Conservation (phyloP, 768 basidiomycete genomes). For the Paxillus ammoniavirescens region DNA sequence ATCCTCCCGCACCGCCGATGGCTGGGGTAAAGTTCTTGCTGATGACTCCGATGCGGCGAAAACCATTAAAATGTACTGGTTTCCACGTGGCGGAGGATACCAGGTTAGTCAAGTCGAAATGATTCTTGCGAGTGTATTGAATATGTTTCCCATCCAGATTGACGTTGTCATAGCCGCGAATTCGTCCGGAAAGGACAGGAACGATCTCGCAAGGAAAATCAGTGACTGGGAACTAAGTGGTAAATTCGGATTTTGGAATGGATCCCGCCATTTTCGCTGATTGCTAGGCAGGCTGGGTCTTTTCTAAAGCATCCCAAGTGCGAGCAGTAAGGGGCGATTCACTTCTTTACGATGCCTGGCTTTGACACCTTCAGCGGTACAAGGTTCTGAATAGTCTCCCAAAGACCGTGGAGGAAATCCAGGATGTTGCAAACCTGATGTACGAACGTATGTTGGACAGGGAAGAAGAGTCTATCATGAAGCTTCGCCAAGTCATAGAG, state of each 20-base stretch:
- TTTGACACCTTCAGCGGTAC: constrained; percentile 32
- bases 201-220: constrained; percentile 34
- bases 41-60: constrained; percentile 33
- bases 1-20: constrained; percentile 22
- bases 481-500: constrained; percentile 38
- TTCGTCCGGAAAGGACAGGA: constrained; percentile 28
- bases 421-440: constrained; percentile 31
- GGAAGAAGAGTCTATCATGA: constrained; percentile 42
- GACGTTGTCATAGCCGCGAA: constrained; percentile 34
- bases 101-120: constrained; percentile 11
- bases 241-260: not conserved
- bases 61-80: constrained; percentile 34
- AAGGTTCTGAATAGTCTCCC: constrained; percentile 36
- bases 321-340: constrained; percentile 27
- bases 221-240: constrained; percentile 41
- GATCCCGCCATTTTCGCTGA: not conserved
- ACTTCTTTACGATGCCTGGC: not conserved
- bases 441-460: constrained; percentile 37
- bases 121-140: not conserved
- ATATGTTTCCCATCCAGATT: constrained; percentile 23
- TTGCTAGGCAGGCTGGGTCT: constrained; percentile 25
- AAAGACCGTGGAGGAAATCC: constrained; percentile 29
- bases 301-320: constrained; percentile 38
- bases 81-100: constrained; percentile 15
- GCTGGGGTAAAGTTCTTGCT: constrained; percentile 27